Evolutionary conservation across 2,329 filamentous ascomycete genomes (phyloP), one percentile per base, ranked within the genome.

Genomic region (Cladosporium sp.): DNA sequence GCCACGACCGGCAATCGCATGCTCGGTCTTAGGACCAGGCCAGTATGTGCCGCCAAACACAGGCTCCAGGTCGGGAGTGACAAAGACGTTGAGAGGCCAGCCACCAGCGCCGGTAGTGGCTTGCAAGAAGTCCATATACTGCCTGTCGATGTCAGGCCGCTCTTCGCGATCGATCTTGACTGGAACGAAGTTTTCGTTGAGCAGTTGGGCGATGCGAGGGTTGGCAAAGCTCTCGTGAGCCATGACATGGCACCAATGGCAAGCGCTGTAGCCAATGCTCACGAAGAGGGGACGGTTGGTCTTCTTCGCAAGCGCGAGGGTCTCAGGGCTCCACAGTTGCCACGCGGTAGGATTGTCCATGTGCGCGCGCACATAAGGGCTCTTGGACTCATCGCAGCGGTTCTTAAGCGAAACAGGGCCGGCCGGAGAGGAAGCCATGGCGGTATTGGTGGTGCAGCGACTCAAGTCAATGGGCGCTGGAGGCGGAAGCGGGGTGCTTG

Each of bases 51-150:
- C 94, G 43, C 95, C 95, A 78, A 97, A 98, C 11, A 99, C 91
- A 0, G 95, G 95, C 74, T 97, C 90, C 28, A 98, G 85, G 70
- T 96, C 89, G 0, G 95, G 93, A 0, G 95, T 99, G 32, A 98
- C 85, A 76, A 99, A 98, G n/a, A 97, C 89, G 74, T 97, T 98
- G 67, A 98, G 81, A 0, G 95, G 95, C 93, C 95, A 98, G 46
- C 95, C 95, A 11, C 93, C 94, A 1, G 87, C 89, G 23, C 91
- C 93, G 66, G 91, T 96, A 13, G 95, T 94, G 1, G 94, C 94
- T 76, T 97, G 93, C 48, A 97, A 90, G 77, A 97, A 99, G 80
- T 97, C 97, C 92, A 97, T 97, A 78, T 98, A 98, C 69, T 98
- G 93, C 67, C 91, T 89, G 75, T 99, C 95, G 69, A 98, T 88